phyloP scores from a whole-genome alignment of 345 rosid species.

The Murraya paniculata region DNA sequence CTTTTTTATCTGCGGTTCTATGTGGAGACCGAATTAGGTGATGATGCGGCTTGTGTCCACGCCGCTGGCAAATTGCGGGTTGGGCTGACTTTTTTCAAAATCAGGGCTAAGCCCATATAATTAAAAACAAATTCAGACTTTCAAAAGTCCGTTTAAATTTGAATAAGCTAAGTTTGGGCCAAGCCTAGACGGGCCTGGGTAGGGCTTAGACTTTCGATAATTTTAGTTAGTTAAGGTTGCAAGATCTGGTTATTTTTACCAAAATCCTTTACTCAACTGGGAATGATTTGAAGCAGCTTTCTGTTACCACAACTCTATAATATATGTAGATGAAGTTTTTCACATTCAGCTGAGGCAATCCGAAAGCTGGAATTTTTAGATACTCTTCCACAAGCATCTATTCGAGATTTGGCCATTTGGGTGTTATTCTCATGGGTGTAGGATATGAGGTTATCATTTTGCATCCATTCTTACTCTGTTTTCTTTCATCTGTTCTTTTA shows the following conservation, averaged over 20 bases:
- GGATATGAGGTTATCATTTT: conserved; percentile 64
- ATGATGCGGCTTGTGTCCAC: too few relatives aligned
- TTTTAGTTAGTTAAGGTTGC: conserved; percentile 64
- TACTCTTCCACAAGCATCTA: conserved; percentile 60
- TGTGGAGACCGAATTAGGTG: too few relatives aligned
- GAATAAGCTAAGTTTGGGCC: too few relatives aligned
- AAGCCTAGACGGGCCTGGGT: too few relatives aligned
- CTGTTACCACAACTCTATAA: conserved; percentile 1
- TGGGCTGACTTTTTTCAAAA: too few relatives aligned
- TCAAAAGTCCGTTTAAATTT: too few relatives aligned
- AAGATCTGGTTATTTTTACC: conserved; percentile 43
- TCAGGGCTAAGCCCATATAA: too few relatives aligned
- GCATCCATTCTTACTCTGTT: neutral
- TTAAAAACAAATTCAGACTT: too few relatives aligned
- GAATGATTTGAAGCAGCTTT: neutral
- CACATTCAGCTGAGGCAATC: conserved; percentile 59
- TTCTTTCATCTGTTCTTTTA: neutral
- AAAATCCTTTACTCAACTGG: neutral
- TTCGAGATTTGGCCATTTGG: conserved; percentile 51
- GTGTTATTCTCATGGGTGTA: conserved; percentile 81
- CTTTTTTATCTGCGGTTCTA: too few relatives aligned
- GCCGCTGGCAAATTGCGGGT: too few relatives aligned
- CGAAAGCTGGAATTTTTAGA: conserved; percentile 83
- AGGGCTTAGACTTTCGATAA: too few relatives aligned
- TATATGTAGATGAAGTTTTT: conserved; percentile 72